phyloP scores from a whole-genome alignment of 139 green algal genomes.

The Zygnema circumcarinatum region DNA sequence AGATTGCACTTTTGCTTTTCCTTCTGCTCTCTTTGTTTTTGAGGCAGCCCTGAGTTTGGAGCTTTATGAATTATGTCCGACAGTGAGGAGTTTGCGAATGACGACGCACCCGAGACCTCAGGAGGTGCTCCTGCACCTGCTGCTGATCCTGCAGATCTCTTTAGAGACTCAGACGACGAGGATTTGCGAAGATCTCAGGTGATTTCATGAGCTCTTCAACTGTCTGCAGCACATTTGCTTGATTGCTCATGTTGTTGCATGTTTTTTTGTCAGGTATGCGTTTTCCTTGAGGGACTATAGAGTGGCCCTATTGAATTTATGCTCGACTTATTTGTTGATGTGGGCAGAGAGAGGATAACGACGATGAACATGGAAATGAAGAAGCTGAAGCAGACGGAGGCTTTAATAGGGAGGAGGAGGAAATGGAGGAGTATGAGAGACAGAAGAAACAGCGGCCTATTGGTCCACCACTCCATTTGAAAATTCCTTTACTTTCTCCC shows the following conservation, averaged over 20 bases:
- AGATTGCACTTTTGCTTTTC: no score
- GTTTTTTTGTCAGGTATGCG: conserved; percentile 6
- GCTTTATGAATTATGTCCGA: neutral
- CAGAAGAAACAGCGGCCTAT: neutral
- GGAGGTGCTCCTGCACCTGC: neutral
- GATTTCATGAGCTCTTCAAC: neutral
- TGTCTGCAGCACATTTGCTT: neutral
- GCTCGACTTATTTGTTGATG: neutral
- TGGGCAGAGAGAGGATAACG: neutral
- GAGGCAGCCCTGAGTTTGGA: neutral
- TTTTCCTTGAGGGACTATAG: conserved; percentile 2
- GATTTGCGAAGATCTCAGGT: neutral
- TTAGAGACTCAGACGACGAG: neutral
- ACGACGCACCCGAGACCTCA: neutral
- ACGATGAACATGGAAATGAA: neutral
- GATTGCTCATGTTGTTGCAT: neutral
- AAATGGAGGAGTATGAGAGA: neutral
- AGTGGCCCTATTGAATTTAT: conserved; percentile 4
- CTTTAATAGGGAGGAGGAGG: neutral
- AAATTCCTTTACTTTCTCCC: neutral
- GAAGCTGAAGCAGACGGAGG: neutral
- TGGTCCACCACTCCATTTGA: neutral
- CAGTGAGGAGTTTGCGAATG: neutral
- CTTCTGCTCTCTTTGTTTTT: neutral
- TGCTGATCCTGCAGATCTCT: neutral